A percentile compares a stretch with the other conserved stretches of the same genome.
Evolutionary conservation across 73 alveolate species (phyloP).

Genomic region (Tetrahymena elliotti): DNA sequence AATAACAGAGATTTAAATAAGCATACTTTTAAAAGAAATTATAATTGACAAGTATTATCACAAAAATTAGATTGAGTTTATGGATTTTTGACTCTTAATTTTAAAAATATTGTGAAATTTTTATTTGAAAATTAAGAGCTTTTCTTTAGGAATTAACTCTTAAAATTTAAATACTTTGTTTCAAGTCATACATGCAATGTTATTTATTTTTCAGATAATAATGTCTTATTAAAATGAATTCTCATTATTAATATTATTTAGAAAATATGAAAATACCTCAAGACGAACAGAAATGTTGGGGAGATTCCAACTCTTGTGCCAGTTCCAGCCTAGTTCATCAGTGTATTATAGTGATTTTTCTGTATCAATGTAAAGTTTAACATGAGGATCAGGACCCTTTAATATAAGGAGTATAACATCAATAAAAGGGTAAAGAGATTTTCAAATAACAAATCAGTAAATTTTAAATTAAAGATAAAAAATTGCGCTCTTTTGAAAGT

Average conservation of each 20-base stretch:
- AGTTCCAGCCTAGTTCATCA: slow-evolving; percentile 54
- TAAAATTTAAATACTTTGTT: too few species aligned
- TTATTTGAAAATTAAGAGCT: too few species aligned
- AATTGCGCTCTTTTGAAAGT: background rate
- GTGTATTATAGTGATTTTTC: slow-evolving; percentile 45
- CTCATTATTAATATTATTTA: too few species aligned
- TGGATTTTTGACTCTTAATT: background rate
- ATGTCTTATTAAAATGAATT: too few species aligned
- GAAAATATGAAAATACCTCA: slow-evolving; percentile 19
- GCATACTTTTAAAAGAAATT: too few species aligned
- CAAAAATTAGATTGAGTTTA: too few species aligned
- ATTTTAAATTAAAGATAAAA: background rate
- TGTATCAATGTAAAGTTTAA: slow-evolving; percentile 46
- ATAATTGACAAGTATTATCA: background rate
- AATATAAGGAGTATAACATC: background rate
- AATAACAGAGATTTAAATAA: background rate
- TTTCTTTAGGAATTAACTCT: background rate
- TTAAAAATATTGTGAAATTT: background rate
- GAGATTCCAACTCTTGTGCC: slow-evolving; percentile 68
- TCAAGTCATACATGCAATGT: too few species aligned
- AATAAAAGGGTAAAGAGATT: background rate
- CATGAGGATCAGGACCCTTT: slow-evolving; percentile 46
- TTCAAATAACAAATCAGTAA: background rate
- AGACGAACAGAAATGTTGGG: slow-evolving; percentile 57
- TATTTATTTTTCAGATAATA: background rate